Percentiles rank a stretch among this genome's conserved stretches.
Evolutionary conservation across 176 grass and related monocot genomes (phyloP).

Genomic region (Oropetium thomaeum): DNA sequence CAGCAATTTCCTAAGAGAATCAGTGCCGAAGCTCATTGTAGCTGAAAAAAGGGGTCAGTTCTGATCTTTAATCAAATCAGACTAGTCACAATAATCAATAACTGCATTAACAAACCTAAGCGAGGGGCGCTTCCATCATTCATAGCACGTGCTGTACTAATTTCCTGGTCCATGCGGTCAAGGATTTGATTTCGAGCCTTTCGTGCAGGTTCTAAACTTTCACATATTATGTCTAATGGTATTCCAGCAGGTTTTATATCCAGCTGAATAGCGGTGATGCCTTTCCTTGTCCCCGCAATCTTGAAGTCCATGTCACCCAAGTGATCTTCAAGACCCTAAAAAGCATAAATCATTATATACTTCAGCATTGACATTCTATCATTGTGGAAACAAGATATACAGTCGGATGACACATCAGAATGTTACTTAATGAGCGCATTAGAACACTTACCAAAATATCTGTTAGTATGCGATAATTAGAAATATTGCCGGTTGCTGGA

Average conservation of each 20-base stretch:
- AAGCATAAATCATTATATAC: conserved; percentile 12
- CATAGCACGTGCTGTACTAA: conserved; percentile 68
- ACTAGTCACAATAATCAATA: neutral
- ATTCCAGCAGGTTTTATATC: conserved; percentile 99
- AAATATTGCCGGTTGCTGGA: conserved; percentile 64
- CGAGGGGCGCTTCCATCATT: conserved; percentile 75
- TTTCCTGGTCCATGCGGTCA: conserved; percentile 87
- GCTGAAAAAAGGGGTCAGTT: conserved; percentile 49
- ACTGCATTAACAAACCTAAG: conserved; percentile 56
- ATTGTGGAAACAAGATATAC: conserved; percentile 1
- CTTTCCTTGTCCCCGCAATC: conserved; percentile 94
- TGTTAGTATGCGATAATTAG: conserved; percentile 80
- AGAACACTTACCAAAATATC: conserved; percentile 81
- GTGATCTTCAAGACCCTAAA: conserved; percentile 96
- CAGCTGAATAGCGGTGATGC: conserved; percentile 94
- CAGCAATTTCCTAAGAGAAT: conserved; percentile 73
- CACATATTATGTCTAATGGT: conserved; percentile 91
- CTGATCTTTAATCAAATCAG: conserved; percentile 25
- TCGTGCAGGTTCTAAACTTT: conserved; percentile 83
- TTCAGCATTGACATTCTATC: conserved; percentile 8
- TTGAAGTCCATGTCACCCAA: conserved; percentile 99
- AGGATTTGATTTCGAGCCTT: conserved; percentile 88
- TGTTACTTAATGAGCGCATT: conserved; percentile 14
- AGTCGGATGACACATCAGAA: neutral
- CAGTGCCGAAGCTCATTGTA: conserved; percentile 67